Conservation (phyloP, 2,329 filamentous ascomycete species). For the Hypoxylon sp. region DNA sequence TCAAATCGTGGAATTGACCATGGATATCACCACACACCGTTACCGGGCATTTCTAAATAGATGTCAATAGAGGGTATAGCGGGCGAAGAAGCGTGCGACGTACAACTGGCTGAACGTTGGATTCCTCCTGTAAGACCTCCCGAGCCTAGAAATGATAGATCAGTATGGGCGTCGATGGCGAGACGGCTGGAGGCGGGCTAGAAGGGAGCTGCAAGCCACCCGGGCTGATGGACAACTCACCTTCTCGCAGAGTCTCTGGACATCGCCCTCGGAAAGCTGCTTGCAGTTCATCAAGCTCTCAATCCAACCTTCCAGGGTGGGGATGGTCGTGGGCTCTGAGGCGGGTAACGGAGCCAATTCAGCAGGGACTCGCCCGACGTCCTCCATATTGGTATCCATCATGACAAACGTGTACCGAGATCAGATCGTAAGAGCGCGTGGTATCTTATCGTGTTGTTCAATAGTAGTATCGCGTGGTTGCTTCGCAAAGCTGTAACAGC, state of each 20-base stretch:
- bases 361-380: slow-evolving; percentile 88
- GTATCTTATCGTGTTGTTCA: slow-evolving; percentile 17
- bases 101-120: slow-evolving; percentile 99
- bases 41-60: slow-evolving; percentile 89
- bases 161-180: slow-evolving; percentile 48
- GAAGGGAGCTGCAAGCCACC: slow-evolving; percentile 9
- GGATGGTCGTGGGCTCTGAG: slow-evolving; percentile 86
- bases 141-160: slow-evolving; percentile 73
- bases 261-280: slow-evolving; percentile 93
- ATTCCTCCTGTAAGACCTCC: slow-evolving; percentile 97
- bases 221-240: slow-evolving; percentile 63
- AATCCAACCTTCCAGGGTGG: slow-evolving; percentile 97
- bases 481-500: slow-evolving; percentile 5
- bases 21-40: slow-evolving; percentile 99
- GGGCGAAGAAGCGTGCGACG: slow-evolving; percentile 50
- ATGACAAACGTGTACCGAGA: slow-evolving; percentile 37
- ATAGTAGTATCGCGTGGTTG: slow-evolving; percentile 16
- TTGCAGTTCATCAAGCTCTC: slow-evolving; percentile 99
- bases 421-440: slow-evolving; percentile 7
- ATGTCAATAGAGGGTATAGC: slow-evolving; percentile 22
- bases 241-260: slow-evolving; percentile 98
- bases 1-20: slow-evolving; percentile 98
- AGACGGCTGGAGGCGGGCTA: background rate
- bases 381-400: slow-evolving; percentile 99
- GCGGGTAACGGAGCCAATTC: slow-evolving; percentile 78